Evolutionary conservation across 805 yeast genomes (phyloP).

Genomic region (Saccharomyces mikatae): DNA sequence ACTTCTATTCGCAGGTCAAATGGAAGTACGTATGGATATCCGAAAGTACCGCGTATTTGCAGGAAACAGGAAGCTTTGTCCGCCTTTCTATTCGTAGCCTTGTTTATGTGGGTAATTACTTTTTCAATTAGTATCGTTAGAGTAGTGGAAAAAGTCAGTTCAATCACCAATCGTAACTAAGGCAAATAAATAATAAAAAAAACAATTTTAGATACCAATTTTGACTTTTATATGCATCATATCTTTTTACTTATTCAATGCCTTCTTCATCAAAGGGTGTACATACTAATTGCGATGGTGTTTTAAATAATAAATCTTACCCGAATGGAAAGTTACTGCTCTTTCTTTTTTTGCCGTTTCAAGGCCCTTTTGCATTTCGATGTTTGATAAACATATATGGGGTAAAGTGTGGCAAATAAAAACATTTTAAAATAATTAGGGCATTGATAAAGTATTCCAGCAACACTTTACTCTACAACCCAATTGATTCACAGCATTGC

Average conservation of each 20-base stretch:
- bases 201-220: not conserved
- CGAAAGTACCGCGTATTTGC: constrained; percentile 51
- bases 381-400: not conserved
- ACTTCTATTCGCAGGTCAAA: constrained; percentile 8
- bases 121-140: constrained; percentile 77
- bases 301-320: not conserved
- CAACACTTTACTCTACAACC: not conserved
- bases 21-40: constrained; percentile 11
- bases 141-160: constrained; percentile 59
- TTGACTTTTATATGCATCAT: not conserved
- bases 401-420: not conserved
- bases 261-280: not conserved
- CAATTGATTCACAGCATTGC: not conserved
- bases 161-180: constrained; percentile 16
- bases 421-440: not conserved
- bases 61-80: constrained; percentile 70
- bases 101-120: constrained; percentile 77
- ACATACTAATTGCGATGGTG: not conserved
- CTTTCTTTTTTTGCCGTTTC: not conserved
- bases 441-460: not conserved
- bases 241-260: not conserved
- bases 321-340: not conserved
- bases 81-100: constrained; percentile 65
- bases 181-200: not conserved
- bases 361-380: not conserved